Evolutionary conservation across 2,329 filamentous ascomycete species (phyloP).

Genomic region (Neonectria punicea): DNA sequence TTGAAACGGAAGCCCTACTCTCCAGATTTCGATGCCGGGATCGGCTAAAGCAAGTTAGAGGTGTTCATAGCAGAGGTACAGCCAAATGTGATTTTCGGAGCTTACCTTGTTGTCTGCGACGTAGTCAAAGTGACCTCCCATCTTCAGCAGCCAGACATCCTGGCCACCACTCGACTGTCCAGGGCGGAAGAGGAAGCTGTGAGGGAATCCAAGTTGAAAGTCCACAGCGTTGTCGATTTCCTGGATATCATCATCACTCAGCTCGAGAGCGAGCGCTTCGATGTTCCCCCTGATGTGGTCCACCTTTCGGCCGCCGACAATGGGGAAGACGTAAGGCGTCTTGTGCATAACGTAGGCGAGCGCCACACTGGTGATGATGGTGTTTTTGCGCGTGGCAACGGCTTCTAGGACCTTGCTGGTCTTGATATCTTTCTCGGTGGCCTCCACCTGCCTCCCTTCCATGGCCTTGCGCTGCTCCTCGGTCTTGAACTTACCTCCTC

Average conservation of each 20-base stretch:
- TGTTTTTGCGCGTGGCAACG: constrained; percentile 58
- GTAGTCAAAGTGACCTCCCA: constrained; percentile 63
- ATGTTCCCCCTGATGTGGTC: constrained; percentile 78
- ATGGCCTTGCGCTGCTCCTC: constrained; percentile 48
- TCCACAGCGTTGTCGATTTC: constrained; percentile 70
- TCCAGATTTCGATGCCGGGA: constrained; percentile 52
- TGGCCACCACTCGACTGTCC: constrained; percentile 51
- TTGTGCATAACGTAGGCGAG: constrained; percentile 81
- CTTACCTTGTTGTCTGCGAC: constrained; percentile 54
- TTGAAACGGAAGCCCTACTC: constrained; percentile 54
- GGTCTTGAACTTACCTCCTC: constrained; percentile 59
- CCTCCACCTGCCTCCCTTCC: constrained; percentile 52
- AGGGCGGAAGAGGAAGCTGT: constrained; percentile 64
- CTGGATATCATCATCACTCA: constrained; percentile 71
- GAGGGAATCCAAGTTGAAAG: constrained; percentile 76
- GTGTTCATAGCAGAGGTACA: too few species aligned
- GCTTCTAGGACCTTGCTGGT: constrained; percentile 59
- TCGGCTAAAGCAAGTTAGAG: constrained; percentile 47
- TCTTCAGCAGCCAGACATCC: constrained; percentile 56
- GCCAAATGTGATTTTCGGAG: background rate
- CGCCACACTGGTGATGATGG: constrained; percentile 62
- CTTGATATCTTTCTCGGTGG: constrained; percentile 64
- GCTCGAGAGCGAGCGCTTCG: constrained; percentile 69
- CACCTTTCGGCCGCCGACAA: constrained; percentile 75
- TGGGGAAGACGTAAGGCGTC: constrained; percentile 77